These are phyloP conservation scores for Microdochium trichocladiopsis DNA, from an alignment of 2,329 filamentous ascomycete species.

Conservation along the genomic window DNA sequence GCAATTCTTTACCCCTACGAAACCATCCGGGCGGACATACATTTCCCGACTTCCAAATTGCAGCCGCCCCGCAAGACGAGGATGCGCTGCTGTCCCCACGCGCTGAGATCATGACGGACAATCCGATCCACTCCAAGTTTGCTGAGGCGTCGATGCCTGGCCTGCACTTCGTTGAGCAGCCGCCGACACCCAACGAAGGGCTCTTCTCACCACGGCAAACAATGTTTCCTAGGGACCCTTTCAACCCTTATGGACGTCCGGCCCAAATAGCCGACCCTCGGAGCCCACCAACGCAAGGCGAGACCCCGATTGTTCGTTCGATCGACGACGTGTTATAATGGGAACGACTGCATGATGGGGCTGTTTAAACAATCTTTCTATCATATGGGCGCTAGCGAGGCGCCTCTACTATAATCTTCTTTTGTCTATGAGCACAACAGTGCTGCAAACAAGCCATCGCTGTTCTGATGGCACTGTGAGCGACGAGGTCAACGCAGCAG, in stretches of 20 bases:
- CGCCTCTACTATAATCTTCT: not conserved
- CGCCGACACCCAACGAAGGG: slow-evolving; percentile 42
- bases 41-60: slow-evolving; percentile 26
- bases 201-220: slow-evolving; percentile 46
- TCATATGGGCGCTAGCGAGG: not conserved
- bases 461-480: no score
- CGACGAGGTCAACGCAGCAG: no score
- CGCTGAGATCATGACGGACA: slow-evolving; percentile 64
- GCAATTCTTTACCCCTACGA: slow-evolving; percentile 14
- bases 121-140: slow-evolving; percentile 48
- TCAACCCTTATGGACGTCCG: slow-evolving; percentile 43
- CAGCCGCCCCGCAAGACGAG: slow-evolving; percentile 30
- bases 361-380: not conserved
- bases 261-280: slow-evolving; percentile 55
- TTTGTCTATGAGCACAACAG: not conserved
- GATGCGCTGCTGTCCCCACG: slow-evolving; percentile 64
- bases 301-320: slow-evolving; percentile 67
- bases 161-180: slow-evolving; percentile 45
- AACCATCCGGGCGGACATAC: slow-evolving; percentile 9
- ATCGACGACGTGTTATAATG: slow-evolving; percentile 69
- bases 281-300: slow-evolving; percentile 67
- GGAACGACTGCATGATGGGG: not conserved
- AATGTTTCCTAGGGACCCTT: slow-evolving; percentile 46
- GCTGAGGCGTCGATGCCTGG: slow-evolving; percentile 34
- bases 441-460: not conserved